Evolutionary conservation across 2,329 filamentous ascomycete species (phyloP), one percentile per base, ranked within the genome.

Genomic region (Fusarium aywerte): DNA sequence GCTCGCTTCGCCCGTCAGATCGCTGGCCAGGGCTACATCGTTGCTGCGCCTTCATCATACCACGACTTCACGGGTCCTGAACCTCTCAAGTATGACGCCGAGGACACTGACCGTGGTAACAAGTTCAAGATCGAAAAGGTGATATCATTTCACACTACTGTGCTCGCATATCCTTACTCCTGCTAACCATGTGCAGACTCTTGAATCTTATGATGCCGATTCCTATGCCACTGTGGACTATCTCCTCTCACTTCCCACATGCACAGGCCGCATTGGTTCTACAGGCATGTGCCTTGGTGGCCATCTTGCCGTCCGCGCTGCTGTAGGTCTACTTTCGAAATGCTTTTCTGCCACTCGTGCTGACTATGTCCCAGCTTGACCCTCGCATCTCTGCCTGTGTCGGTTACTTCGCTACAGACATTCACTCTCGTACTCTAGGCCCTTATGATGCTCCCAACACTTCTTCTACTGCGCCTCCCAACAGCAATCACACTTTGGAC

Each of bases 211-310:
- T 77, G 94, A 97, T 73, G 91, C 90, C 76, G 92, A 95, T 73
- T 88, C 90, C 4, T 82, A 82, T 60, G 83, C 88, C 39, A 86
- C 88, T 5, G 87, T 95, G 33, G 88, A 92, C 76, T 81, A 88
- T 62, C 86, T 96, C 29, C 83, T 95, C 45, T 85, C 84, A 23
- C 84, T 93, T 21, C 85, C 88, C 6, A 93, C 90, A n/a, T 92
- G 93, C 79, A 96, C 89, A 63, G 93, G 93, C 48, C 85, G 87
- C 33, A 87, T 97, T 69, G 92, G 92, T 43, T 83, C 90, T 6
- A 93, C 91, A 13, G 92, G 92, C 62, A 97, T 97, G 94, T 97
- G 94, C 78, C 87, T 97, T 2, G 95, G 95, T 51, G 94, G 95
- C 2, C 95, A 97, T 76, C 86, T 97, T 18, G 92, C 88, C 54